A percentile compares a stretch with the other conserved stretches of the same genome.
Conservation (phyloP, 495 filamentous ascomycete genomes). For the Xylaria curta region DNA sequence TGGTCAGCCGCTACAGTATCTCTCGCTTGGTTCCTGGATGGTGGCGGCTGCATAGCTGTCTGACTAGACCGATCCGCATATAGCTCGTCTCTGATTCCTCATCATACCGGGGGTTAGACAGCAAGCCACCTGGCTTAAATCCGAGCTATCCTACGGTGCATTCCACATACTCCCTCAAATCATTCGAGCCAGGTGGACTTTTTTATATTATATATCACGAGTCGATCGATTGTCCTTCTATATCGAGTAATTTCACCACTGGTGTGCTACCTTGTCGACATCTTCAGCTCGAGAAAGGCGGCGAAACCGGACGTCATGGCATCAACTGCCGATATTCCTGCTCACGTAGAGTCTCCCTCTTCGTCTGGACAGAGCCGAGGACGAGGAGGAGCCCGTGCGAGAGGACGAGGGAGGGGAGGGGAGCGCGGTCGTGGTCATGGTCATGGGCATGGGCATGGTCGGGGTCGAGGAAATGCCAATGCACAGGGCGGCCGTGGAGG, state of each 20-base stretch:
- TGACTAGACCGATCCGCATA: neutral
- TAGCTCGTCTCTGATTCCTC: neutral
- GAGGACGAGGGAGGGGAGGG: conserved; percentile 45
- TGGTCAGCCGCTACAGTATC: neutral
- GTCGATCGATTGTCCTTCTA: neutral
- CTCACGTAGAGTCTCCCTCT: neutral
- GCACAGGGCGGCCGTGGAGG: conserved; percentile 9
- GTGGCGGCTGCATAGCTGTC: neutral
- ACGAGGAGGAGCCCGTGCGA: conserved; percentile 42
- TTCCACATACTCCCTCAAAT: neutral
- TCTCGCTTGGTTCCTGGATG: neutral
- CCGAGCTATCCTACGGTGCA: neutral
- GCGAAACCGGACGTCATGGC: conserved; percentile 25
- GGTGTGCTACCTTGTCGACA: neutral
- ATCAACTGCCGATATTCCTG: conserved; percentile 19
- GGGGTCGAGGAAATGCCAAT: conserved; percentile 23
- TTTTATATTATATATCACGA: neutral
- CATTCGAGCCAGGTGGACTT: neutral
- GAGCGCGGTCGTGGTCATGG: conserved; percentile 31
- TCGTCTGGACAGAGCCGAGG: conserved; percentile 26
- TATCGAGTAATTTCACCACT: neutral
- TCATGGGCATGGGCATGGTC: conserved; percentile 13
- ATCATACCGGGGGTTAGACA: neutral
- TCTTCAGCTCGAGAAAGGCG: neutral
- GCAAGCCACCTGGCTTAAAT: neutral